These are phyloP conservation scores for Purpureocillium lavendulum DNA, from an alignment of 2,329 filamentous ascomycete species.

Conservation along the genomic window DNA sequence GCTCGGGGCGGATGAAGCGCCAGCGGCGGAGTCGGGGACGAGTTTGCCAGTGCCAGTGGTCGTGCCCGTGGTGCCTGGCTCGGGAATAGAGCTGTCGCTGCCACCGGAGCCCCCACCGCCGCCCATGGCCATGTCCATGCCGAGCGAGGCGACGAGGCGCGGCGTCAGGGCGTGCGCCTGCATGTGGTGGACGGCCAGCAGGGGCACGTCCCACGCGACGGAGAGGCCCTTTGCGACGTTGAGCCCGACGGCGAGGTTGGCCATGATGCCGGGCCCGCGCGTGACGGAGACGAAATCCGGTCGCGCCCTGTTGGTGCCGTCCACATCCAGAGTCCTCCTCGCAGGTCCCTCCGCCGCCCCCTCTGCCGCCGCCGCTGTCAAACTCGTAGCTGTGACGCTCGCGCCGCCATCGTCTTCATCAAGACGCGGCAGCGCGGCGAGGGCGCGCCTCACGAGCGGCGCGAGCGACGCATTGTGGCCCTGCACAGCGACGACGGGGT, in stretches of 20 bases:
- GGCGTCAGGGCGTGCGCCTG: slow-evolving; percentile 91
- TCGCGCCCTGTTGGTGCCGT: slow-evolving; percentile 21
- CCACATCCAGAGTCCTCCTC: background rate
- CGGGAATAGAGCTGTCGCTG: too few species aligned
- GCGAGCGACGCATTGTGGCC: slow-evolving; percentile 69
- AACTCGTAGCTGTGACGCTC: too few species aligned
- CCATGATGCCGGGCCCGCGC: slow-evolving; percentile 80
- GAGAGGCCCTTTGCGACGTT: slow-evolving; percentile 83
- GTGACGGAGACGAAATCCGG: slow-evolving; percentile 88
- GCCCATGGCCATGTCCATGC: slow-evolving; percentile 14
- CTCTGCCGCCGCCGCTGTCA: background rate
- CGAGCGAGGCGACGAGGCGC: slow-evolving; percentile 60
- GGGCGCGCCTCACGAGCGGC: slow-evolving; percentile 55
- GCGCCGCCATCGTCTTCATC: slow-evolving; percentile 9
- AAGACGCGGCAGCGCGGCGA: slow-evolving; percentile 39
- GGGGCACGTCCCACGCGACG: slow-evolving; percentile 71
- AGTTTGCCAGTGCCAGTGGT: background rate
- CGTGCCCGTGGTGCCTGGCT: background rate
- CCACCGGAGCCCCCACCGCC: too few species aligned
- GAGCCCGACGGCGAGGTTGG: slow-evolving; percentile 69
- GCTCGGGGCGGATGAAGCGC: slow-evolving; percentile 28
- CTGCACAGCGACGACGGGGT: slow-evolving; percentile 65
- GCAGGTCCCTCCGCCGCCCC: background rate
- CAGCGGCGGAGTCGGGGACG: slow-evolving; percentile 1
- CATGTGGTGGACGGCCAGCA: slow-evolving; percentile 93